phyloP scores from a whole-genome alignment of 2,329 filamentous ascomycete genomes.

The Pyrenochaeta sp. region DNA sequence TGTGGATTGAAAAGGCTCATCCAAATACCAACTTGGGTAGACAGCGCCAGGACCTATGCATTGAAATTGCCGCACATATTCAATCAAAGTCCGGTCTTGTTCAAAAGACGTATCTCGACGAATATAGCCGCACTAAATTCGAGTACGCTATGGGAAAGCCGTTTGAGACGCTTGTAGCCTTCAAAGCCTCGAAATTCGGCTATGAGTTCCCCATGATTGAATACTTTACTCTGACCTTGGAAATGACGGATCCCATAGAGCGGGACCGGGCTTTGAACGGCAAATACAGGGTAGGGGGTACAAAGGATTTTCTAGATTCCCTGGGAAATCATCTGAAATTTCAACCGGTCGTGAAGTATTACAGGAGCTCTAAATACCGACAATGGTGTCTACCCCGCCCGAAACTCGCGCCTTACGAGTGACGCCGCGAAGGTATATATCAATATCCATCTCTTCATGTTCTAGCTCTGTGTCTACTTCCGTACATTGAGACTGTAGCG shows the following conservation, averaged over 20 bases:
- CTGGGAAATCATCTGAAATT: no score
- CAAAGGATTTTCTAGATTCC: no score
- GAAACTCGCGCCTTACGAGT: neutral
- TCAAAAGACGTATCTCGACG: neutral
- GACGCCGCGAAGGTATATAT: neutral
- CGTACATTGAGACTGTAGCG: no score
- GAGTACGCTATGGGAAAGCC: neutral
- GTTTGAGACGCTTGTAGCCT: neutral
- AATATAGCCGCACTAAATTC: neutral
- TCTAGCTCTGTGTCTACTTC: no score
- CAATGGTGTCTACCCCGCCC: neutral
- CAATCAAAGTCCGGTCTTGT: neutral
- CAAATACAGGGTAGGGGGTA: no score
- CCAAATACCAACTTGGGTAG: neutral
- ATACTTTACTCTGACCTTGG: no score
- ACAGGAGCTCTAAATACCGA: neutral
- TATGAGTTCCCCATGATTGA: no score
- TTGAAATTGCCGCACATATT: neutral
- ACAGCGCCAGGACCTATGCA: neutral
- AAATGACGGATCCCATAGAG: no score
- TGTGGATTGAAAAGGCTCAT: constrained; percentile 2
- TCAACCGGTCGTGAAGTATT: neutral
- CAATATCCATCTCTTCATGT: no score
- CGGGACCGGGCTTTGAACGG: no score
- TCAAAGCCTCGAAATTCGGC: neutral